Evolutionary conservation across 495 filamentous ascomycete genomes (phyloP), one percentile per base, ranked within the genome.

Genomic region (Cryomyces antarcticus): DNA sequence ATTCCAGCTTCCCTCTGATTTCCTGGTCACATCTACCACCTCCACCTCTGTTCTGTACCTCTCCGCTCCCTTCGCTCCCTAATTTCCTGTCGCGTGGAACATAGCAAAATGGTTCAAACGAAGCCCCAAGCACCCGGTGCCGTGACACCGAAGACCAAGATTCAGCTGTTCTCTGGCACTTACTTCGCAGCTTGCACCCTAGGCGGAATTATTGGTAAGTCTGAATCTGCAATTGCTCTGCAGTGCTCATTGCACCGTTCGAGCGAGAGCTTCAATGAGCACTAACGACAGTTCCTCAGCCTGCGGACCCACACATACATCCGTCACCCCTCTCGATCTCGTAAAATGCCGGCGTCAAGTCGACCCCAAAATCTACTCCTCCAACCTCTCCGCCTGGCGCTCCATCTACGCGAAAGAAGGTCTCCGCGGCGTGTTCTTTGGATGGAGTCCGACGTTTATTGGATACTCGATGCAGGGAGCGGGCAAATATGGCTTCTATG

Each of bases 401-500:
- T 65, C 60, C 40, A 82, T 82, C 56, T 74, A 70, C 58, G 53
- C 60, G 31, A 65, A 67, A 43, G 75, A 80, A 62, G 77, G 77
- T 28, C 39, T 82, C 27, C 74, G 75, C 52, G 77, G 77, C 45
- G 65, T 82, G 52, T 78, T 78, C 64, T 77, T 78, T 57, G 77
- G 77, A 52, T 80, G 77, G 77, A 64, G 72, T 0, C 77, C 77
- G 6, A 82, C 77, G 13, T 72, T 78, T 44, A 55, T 79, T 6
- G 77, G 76, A 30, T 82, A 82, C 65, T 74, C 68, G 31, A 66
- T 78, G 50, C 77, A 82, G 49, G 77, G 77, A n/a, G 75, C 74
- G 41, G 77, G 77, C n/a, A 82, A 82, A 57, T 82, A 82, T 54
- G 77, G 77, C 10, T 70, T 78, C 59, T 82, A 82, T 54, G 77